phyloP scores from a whole-genome alignment of 495 filamentous ascomycete genomes.

The Daldinia grandis region DNA sequence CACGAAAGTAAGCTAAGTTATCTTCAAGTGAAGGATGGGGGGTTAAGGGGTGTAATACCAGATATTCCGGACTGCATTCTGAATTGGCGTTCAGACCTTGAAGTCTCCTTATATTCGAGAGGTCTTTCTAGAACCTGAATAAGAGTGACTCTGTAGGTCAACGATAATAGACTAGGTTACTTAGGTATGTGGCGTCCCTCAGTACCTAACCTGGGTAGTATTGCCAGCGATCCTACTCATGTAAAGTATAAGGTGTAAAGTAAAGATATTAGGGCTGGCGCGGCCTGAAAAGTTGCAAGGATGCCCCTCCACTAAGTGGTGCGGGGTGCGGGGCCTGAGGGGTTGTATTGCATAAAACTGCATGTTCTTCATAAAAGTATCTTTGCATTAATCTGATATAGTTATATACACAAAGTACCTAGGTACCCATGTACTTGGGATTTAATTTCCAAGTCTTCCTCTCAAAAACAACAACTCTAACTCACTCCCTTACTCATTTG shows the following conservation, averaged over 20 bases:
- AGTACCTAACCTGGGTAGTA: too few relatives aligned
- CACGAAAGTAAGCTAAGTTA: constrained; percentile 11
- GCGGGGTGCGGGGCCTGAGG: constrained; percentile 23
- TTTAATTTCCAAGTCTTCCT: too few relatives aligned
- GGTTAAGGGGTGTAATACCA: constrained; percentile 57
- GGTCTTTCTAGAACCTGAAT: not conserved
- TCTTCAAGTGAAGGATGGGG: constrained; percentile 11
- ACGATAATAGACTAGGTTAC: too few relatives aligned
- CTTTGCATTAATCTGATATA: too few relatives aligned
- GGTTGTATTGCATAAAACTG: constrained; percentile 5
- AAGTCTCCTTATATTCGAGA: not conserved
- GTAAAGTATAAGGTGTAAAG: not conserved
- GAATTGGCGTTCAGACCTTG: not conserved
- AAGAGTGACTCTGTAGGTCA: not conserved
- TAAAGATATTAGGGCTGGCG: not conserved
- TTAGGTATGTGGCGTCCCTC: too few relatives aligned
- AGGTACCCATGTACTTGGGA: too few relatives aligned
- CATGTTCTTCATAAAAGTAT: not conserved
- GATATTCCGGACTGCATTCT: constrained; percentile 91
- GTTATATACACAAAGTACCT: too few relatives aligned
- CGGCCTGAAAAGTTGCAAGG: constrained; percentile 7
- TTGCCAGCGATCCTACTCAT: not conserved
- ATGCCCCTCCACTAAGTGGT: constrained; percentile 28
- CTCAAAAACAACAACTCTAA: not conserved
- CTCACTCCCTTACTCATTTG: not conserved